Percentiles rank a stretch among this genome's conserved stretches.
Evolutionary conservation across 2,329 filamentous ascomycete species (phyloP).

Genomic region (Nothomitra cinnamomea): DNA sequence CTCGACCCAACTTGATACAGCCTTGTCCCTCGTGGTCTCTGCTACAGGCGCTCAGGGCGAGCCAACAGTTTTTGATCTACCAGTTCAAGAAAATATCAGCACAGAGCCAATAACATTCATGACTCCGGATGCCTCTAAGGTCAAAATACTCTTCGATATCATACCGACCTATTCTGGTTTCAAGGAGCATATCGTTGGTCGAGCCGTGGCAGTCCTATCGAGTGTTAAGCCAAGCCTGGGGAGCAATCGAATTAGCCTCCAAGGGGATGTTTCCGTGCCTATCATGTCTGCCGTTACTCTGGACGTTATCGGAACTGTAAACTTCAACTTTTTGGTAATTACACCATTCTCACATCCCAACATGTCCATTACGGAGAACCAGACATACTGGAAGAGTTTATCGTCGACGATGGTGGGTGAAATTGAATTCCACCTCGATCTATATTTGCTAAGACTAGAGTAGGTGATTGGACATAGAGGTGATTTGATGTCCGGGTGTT

Average conservation of each 20-base stretch:
- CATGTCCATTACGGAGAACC: slow-evolving; percentile 76
- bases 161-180: slow-evolving; percentile 83
- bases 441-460: not conserved
- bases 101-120: slow-evolving; percentile 90
- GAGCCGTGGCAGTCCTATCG: slow-evolving; percentile 74
- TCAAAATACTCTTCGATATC: slow-evolving; percentile 86
- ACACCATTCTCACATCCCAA: slow-evolving; percentile 89
- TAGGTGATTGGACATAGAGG: slow-evolving; percentile 45
- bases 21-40: slow-evolving; percentile 77
- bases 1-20: slow-evolving; percentile 84
- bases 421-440: too few relatives aligned
- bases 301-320: slow-evolving; percentile 85
- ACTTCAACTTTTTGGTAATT: slow-evolving; percentile 92
- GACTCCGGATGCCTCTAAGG: slow-evolving; percentile 57
- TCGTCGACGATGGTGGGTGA: slow-evolving; percentile 57
- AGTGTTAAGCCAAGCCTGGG: slow-evolving; percentile 72
- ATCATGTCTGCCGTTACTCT: slow-evolving; percentile 68
- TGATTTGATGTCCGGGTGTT: slow-evolving; percentile 10
- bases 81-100: slow-evolving; percentile 81
- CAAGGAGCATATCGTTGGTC: slow-evolving; percentile 67
- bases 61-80: slow-evolving; percentile 75
- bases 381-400: slow-evolving; percentile 94
- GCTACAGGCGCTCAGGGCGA: slow-evolving; percentile 75
- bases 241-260: slow-evolving; percentile 73
- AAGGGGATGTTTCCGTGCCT: slow-evolving; percentile 82